These are phyloP conservation scores for Rusavskia elegans DNA, from an alignment of 495 filamentous ascomycete genomes.

Conservation along the genomic window DNA sequence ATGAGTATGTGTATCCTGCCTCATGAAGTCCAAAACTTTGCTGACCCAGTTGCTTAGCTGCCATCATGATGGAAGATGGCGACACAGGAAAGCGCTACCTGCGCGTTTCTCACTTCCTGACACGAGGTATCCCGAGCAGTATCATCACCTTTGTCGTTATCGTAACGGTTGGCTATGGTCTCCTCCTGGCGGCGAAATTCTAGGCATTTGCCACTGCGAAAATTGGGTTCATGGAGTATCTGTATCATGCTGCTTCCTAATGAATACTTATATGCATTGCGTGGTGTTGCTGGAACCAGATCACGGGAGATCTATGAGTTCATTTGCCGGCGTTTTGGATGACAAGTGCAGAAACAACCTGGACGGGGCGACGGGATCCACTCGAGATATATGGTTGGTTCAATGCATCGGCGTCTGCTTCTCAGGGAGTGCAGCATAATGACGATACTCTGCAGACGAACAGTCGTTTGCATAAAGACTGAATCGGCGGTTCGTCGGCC, in stretches of 20 bases:
- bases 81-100: conserved; percentile 85
- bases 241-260: not conserved
- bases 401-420: too few species aligned
- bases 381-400: too few species aligned
- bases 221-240: not conserved
- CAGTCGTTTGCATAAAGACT: too few species aligned
- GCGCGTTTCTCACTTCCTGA: conserved; percentile 85
- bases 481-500: too few species aligned
- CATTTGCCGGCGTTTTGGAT: not conserved
- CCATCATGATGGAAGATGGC: conserved; percentile 97
- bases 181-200: conserved; percentile 18
- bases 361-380: too few species aligned
- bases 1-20: conserved; percentile 62
- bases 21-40: not conserved
- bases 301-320: not conserved
- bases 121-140: conserved; percentile 72
- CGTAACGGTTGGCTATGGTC: conserved; percentile 69
- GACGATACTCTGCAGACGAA: too few species aligned
- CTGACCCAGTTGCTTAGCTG: conserved; percentile 36
- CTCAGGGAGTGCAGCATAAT: too few species aligned
- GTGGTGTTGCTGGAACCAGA: not conserved
- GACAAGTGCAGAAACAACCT: too few species aligned
- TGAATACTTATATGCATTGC: not conserved
- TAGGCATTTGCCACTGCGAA: not conserved
- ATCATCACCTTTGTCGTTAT: conserved; percentile 69